These are phyloP conservation scores for Apiotrichum gracile DNA, from an alignment of 1,284 basidiomycete genomes.

Conservation along the genomic window DNA sequence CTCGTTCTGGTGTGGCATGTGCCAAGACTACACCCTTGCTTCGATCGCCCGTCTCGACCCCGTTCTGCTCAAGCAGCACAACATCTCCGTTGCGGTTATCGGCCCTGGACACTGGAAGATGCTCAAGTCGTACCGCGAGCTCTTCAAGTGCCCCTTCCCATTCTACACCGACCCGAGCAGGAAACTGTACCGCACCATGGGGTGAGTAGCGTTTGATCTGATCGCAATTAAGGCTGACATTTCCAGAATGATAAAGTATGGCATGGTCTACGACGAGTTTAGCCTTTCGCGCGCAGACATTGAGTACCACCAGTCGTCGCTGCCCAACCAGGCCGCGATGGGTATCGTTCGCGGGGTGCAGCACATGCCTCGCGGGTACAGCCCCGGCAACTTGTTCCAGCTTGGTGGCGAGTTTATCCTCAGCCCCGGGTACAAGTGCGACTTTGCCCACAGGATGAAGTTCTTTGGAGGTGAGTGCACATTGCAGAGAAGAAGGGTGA, in stretches of 20 bases:
- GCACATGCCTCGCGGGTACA: slow-evolving; percentile 32
- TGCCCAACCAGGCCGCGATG: slow-evolving; percentile 32
- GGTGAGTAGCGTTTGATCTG: slow-evolving; percentile 7
- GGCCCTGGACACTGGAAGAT: slow-evolving; percentile 42
- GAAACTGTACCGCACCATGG: slow-evolving; percentile 42
- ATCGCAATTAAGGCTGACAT: neutral
- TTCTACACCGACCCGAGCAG: slow-evolving; percentile 39
- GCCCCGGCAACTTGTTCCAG: slow-evolving; percentile 40
- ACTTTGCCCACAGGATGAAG: slow-evolving; percentile 47
- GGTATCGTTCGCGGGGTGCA: slow-evolving; percentile 39
- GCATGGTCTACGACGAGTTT: slow-evolving; percentile 32
- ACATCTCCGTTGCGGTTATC: slow-evolving; percentile 39
- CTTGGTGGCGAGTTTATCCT: slow-evolving; percentile 47
- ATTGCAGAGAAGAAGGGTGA: no score
- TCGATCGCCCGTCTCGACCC: slow-evolving; percentile 37
- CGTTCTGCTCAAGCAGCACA: slow-evolving; percentile 28
- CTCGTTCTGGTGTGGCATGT: slow-evolving; percentile 46
- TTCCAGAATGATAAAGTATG: neutral
- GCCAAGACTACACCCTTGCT: slow-evolving; percentile 44
- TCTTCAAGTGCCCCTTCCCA: slow-evolving; percentile 45
- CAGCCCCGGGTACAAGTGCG: slow-evolving; percentile 31
- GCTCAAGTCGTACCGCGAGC: slow-evolving; percentile 40
- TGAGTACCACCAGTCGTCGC: slow-evolving; percentile 34
- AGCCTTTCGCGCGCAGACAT: slow-evolving; percentile 33
- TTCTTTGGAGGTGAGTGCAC: slow-evolving; percentile 31